Percentiles rank a stretch among this genome's conserved stretches.
Evolutionary conservation across 1,139 yeast species (phyloP).

Genomic region (Yamadazyma siamensis): DNA sequence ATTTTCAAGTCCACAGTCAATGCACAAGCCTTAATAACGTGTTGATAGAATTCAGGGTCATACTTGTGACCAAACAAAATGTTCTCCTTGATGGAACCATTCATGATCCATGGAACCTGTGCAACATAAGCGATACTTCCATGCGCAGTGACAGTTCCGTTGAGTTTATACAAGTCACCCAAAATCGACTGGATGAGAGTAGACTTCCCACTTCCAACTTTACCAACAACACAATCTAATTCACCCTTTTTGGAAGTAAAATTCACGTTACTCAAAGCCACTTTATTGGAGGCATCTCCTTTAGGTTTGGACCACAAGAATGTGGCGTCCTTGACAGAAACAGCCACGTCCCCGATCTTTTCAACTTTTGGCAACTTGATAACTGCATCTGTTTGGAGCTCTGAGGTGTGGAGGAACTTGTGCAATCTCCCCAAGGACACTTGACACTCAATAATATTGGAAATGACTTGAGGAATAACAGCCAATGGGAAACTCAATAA

Average conservation of each 20-base stretch:
- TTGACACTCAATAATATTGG: constrained; percentile 83
- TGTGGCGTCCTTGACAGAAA: constrained; percentile 68
- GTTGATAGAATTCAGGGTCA: constrained; percentile 75
- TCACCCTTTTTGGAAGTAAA: constrained; percentile 75
- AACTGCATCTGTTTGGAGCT: constrained; percentile 79
- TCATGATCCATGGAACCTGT: constrained; percentile 92
- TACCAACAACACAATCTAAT: constrained; percentile 84
- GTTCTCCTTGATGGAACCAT: constrained; percentile 86
- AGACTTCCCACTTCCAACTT: constrained; percentile 91
- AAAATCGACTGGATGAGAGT: constrained; percentile 78
- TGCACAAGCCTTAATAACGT: constrained; percentile 86
- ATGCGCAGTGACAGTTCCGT: constrained; percentile 69
- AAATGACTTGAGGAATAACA: constrained; percentile 87
- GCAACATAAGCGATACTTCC: constrained; percentile 91
- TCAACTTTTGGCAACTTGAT: constrained; percentile 50
- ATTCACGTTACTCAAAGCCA: constrained; percentile 72
- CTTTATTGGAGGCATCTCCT: constrained; percentile 50
- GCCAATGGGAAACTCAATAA: constrained; percentile 88
- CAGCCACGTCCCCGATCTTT: constrained; percentile 64
- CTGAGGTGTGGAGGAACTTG: constrained; percentile 70
- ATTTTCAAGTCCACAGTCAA: constrained; percentile 73
- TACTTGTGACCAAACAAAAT: constrained; percentile 84
- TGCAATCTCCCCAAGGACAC: constrained; percentile 81
- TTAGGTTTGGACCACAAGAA: constrained; percentile 87
- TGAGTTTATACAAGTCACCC: constrained; percentile 80